These are phyloP conservation scores for Epichloe bromicola DNA, from an alignment of 2,329 filamentous ascomycete genomes.

Conservation along the genomic window DNA sequence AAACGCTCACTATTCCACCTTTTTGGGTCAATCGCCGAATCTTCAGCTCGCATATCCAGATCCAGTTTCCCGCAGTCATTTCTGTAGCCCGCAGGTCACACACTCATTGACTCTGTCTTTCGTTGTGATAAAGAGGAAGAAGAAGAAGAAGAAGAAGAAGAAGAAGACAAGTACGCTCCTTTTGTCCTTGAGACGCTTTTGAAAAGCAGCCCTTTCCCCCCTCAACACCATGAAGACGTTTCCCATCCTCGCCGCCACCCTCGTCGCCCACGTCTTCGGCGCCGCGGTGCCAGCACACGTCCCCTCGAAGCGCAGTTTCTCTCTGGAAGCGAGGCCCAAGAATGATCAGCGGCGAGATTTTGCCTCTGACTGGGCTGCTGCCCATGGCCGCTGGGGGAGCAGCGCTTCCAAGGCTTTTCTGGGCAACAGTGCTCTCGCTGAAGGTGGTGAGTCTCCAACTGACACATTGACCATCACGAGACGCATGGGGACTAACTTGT, in stretches of 20 bases:
- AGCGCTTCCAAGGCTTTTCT: constrained; percentile 9
- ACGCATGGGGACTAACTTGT: background rate
- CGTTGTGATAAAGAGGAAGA: background rate
- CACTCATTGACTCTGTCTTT: background rate
- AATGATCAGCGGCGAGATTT: constrained; percentile 17
- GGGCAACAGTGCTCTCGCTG: constrained; percentile 15
- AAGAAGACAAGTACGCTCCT: background rate
- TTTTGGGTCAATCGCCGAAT: background rate
- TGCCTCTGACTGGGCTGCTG: constrained; percentile 20
- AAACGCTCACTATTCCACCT: background rate
- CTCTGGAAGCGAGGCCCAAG: constrained; percentile 14
- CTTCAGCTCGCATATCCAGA: background rate
- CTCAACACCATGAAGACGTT: constrained; percentile 1
- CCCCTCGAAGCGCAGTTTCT: constrained; percentile 11
- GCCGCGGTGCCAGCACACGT: background rate
- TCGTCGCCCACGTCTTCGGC: background rate
- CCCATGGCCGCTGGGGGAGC: constrained; percentile 22
- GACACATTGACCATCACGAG: no score
- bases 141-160: background rate
- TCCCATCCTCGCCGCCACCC: background rate
- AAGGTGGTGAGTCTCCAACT: constrained; percentile 13
- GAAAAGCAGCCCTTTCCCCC: background rate
- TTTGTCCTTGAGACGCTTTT: background rate
- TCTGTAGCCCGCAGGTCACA: background rate
- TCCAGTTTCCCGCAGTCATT: background rate